These are phyloP conservation scores for Fusarium domesticum DNA, from an alignment of 2,329 filamentous ascomycete genomes.

Conservation along the genomic window DNA sequence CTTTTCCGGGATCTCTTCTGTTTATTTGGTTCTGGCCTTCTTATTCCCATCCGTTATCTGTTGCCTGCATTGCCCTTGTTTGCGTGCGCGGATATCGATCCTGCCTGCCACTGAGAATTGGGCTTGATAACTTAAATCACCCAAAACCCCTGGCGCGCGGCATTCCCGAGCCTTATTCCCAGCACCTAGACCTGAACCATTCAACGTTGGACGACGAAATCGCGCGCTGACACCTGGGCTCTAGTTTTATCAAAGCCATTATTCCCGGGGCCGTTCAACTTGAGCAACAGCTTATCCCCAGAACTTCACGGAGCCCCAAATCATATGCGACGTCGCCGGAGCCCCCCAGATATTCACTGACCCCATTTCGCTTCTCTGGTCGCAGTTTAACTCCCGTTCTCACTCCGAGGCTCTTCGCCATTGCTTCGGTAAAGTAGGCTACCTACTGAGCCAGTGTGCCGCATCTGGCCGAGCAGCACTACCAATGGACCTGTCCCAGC, in stretches of 20 bases:
- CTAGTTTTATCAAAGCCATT: slow-evolving; percentile 1
- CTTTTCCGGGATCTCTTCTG: slow-evolving; percentile 24
- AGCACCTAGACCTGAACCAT: slow-evolving; percentile 27
- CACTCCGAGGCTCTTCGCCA: slow-evolving; percentile 8
- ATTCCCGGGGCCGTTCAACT: slow-evolving; percentile 12
- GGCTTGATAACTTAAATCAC: background rate
- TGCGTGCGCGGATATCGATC: background rate
- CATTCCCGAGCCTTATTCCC: slow-evolving; percentile 31
- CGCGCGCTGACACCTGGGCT: slow-evolving; percentile 7
- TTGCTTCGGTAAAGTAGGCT: slow-evolving; percentile 5
- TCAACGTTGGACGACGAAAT: slow-evolving; percentile 6
- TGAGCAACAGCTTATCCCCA: background rate
- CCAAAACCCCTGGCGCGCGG: background rate
- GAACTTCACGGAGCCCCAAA: background rate
- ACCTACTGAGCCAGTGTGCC: slow-evolving; percentile 6
- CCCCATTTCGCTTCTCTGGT: background rate
- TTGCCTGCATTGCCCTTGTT: background rate
- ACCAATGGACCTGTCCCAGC: slow-evolving; percentile 30
- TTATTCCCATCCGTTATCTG: slow-evolving; percentile 22
- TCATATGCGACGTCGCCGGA: background rate
- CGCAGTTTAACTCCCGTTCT: background rate
- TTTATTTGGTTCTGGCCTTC: slow-evolving; percentile 10
- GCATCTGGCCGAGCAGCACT: slow-evolving; percentile 9
- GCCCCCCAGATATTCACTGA: background rate
- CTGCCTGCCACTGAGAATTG: background rate